A percentile compares a stretch with the other conserved stretches of the same genome.
These are phyloP conservation scores for Plicaturopsis crispa DNA, from an alignment of 768 basidiomycete genomes.

Conservation along the genomic window DNA sequence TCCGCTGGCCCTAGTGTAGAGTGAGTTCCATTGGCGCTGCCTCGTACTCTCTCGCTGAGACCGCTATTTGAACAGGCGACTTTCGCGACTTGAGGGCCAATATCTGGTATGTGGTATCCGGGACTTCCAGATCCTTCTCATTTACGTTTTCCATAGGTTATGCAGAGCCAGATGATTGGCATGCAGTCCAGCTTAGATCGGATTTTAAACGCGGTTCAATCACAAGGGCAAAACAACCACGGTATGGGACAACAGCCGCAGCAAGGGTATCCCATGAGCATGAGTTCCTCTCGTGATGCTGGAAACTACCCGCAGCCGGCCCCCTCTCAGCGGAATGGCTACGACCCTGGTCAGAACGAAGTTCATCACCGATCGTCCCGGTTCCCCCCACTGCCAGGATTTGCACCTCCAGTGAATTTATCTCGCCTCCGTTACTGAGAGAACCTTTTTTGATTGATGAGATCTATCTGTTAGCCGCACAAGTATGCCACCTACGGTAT, in stretches of 20 bases:
- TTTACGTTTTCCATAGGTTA: slow-evolving; percentile 42
- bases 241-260: slow-evolving; percentile 20
- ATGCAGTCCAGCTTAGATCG: slow-evolving; percentile 87
- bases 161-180: slow-evolving; percentile 93
- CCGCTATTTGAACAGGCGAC: slow-evolving; percentile 42
- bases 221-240: slow-evolving; percentile 23
- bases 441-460: not conserved
- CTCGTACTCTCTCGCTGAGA: slow-evolving; percentile 12
- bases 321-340: no score
- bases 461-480: slow-evolving; percentile 49
- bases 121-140: not conserved
- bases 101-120: slow-evolving; percentile 52
- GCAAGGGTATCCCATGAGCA: slow-evolving; percentile 9
- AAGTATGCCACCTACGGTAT: slow-evolving; percentile 92
- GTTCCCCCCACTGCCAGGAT: slow-evolving; percentile 87
- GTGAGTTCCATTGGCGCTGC: slow-evolving; percentile 33
- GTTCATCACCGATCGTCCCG: no score
- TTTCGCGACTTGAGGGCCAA: slow-evolving; percentile 80
- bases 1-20: slow-evolving; percentile 64
- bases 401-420: slow-evolving; percentile 73
- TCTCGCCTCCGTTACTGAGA: not conserved
- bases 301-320: no score
- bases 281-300: slow-evolving; percentile 15
- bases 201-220: slow-evolving; percentile 63
- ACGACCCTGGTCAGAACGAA: no score